These are phyloP conservation scores for Pyricularia grisea DNA, from an alignment of 2,329 filamentous ascomycete species.

Conservation along the genomic window DNA sequence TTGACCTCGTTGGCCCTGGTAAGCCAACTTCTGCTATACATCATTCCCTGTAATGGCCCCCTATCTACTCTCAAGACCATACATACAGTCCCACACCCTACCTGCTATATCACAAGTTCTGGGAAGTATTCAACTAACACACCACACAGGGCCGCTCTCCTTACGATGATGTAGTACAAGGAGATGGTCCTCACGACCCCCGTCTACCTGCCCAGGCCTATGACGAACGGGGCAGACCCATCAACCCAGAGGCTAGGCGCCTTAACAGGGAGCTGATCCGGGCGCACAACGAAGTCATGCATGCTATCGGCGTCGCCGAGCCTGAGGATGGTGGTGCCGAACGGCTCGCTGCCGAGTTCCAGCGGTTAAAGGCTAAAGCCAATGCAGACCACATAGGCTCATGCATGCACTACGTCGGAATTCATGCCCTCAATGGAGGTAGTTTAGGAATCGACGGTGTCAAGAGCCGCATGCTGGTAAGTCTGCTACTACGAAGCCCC, in stretches of 20 bases:
- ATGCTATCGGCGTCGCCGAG: constrained; percentile 52
- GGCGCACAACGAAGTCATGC: constrained; percentile 55
- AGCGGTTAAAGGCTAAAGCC: constrained; percentile 1
- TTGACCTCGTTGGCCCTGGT: constrained; percentile 49
- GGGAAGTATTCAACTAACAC: not conserved
- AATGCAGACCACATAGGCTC: constrained; percentile 23
- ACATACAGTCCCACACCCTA: not conserved
- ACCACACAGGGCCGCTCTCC: constrained; percentile 44
- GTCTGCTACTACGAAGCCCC: constrained; percentile 6
- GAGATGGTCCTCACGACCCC: constrained; percentile 32
- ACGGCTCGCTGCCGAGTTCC: constrained; percentile 34
- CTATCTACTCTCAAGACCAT: not conserved
- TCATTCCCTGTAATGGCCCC: not conserved
- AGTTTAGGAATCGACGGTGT: constrained; percentile 44
- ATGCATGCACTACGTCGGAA: constrained; percentile 24
- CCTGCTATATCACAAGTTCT: not conserved
- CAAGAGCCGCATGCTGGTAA: constrained; percentile 43
- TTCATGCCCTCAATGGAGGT: constrained; percentile 28
- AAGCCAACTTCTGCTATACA: constrained; percentile 13
- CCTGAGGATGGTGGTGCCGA: constrained; percentile 36
- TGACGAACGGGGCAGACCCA: constrained; percentile 44
- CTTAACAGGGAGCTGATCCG: constrained; percentile 49
- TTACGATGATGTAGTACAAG: constrained; percentile 46
- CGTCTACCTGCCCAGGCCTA: constrained; percentile 37
- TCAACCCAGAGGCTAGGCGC: constrained; percentile 43